Percentiles rank a stretch among this genome's conserved stretches.
phyloP scores from a whole-genome alignment of 345 rosid genomes.

The Brassica nigra region DNA sequence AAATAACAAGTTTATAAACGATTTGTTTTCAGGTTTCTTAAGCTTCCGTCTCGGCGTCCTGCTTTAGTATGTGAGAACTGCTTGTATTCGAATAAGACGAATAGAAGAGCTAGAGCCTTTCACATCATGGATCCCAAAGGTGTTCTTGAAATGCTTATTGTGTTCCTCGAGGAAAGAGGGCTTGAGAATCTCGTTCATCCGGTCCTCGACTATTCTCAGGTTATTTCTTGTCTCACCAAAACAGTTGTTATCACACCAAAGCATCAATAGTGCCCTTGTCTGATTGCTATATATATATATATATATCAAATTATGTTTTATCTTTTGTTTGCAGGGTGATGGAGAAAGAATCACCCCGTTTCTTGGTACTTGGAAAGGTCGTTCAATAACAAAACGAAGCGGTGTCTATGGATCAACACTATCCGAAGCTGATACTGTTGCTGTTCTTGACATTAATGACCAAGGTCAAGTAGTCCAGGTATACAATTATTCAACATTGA shows the following conservation, averaged over 20 bases:
- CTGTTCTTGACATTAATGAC: conserved; percentile 66
- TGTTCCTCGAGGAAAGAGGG: conserved; percentile 83
- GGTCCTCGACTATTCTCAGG: conserved; percentile 48
- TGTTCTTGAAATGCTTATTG: conserved; percentile 73
- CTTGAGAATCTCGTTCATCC: conserved; percentile 48
- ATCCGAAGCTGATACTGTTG: conserved; percentile 63
- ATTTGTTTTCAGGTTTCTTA: conserved; percentile 54
- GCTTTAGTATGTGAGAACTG: conserved; percentile 87
- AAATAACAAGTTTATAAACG: neutral
- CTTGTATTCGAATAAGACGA: conserved; percentile 66
- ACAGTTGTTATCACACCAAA: neutral
- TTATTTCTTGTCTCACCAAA: neutral
- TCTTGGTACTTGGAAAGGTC: conserved; percentile 93
- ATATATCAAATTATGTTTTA: neutral
- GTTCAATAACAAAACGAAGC: conserved; percentile 74
- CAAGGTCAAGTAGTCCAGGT: conserved; percentile 73
- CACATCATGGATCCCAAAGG: conserved; percentile 91
- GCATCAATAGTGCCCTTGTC: neutral
- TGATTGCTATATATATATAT: neutral
- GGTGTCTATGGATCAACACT: conserved; percentile 91
- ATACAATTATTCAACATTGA: conserved; percentile 1
- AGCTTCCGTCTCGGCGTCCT: conserved; percentile 82
- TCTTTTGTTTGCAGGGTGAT: conserved; percentile 49
- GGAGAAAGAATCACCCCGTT: conserved; percentile 58
- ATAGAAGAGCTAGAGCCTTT: conserved; percentile 79